Evolutionary conservation across 108 stramenopile species (phyloP).

Genomic region (Discostella pseudostelligera): DNA sequence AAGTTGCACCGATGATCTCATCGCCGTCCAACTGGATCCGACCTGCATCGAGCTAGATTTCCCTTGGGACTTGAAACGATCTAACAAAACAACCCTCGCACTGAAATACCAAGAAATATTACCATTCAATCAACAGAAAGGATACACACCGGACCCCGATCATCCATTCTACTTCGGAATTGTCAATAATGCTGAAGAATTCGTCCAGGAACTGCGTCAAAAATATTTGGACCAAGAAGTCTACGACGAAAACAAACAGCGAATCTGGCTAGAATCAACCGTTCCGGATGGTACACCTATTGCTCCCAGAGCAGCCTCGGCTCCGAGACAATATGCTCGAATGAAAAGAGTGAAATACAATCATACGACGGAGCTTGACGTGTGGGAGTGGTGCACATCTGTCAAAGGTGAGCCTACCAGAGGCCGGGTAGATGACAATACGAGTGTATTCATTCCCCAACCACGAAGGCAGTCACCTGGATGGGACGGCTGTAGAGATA

Average conservation of each 20-base stretch:
- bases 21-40: constrained; percentile 40
- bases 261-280: constrained; percentile 40
- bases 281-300: constrained; percentile 60
- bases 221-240: constrained; percentile 36
- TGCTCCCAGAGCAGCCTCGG: constrained; percentile 69
- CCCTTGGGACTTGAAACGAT: constrained; percentile 46
- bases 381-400: constrained; percentile 73
- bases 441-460: constrained; percentile 59
- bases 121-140: constrained; percentile 38
- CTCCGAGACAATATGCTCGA: constrained; percentile 62
- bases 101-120: constrained; percentile 45
- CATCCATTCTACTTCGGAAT: constrained; percentile 59
- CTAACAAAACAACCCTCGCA: constrained; percentile 37
- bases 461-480: constrained; percentile 71
- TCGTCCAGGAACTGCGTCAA: constrained; percentile 29
- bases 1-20: constrained; percentile 69
- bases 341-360: constrained; percentile 23
- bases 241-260: constrained; percentile 23
- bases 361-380: constrained; percentile 34
- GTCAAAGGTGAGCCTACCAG: constrained; percentile 66
- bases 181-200: constrained; percentile 50
- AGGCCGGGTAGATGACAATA: constrained; percentile 28
- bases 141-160: constrained; percentile 39
- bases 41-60: constrained; percentile 57
- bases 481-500: constrained; percentile 88